Percentiles rank a stretch among this genome's conserved stretches.
These are phyloP conservation scores for Ceratocystis ficicola DNA, from an alignment of 2,329 filamentous ascomycete species.

Conservation along the genomic window DNA sequence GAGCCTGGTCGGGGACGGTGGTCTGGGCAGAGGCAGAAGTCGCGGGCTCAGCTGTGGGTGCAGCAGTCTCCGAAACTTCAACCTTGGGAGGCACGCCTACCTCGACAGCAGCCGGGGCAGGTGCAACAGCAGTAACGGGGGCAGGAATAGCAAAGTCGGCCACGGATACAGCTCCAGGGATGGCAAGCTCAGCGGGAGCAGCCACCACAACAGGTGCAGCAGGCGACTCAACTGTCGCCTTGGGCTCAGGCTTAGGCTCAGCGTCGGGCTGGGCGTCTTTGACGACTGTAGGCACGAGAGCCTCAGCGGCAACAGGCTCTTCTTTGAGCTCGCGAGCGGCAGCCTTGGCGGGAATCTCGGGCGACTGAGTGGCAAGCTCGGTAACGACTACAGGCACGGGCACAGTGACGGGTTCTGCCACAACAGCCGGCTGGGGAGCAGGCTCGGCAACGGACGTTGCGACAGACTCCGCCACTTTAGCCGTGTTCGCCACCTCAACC, in stretches of 20 bases:
- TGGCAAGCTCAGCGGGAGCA: neutral
- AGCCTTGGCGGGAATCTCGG: neutral
- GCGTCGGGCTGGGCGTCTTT: neutral
- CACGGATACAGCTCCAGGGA: neutral
- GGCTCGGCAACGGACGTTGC: neutral
- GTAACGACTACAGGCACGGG: neutral
- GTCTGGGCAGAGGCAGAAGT: slow-evolving; percentile 10
- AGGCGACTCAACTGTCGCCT: neutral
- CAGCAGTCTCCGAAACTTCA: neutral
- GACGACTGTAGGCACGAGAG: neutral
- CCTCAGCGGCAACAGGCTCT: neutral
- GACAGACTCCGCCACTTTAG: neutral
- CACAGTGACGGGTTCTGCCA: neutral
- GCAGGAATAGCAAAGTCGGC: neutral
- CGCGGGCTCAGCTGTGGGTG: neutral
- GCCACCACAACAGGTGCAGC: neutral
- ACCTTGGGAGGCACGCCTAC: neutral
- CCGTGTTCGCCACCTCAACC: neutral
- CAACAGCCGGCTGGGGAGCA: neutral
- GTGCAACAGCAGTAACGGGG: neutral
- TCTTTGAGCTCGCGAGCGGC: neutral
- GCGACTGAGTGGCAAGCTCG: neutral
- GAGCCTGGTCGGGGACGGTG: neutral
- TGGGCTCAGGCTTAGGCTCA: neutral
- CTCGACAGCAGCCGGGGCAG: neutral